Conservation (phyloP, 306 rosid genomes). For the Vicia villosa region DNA sequence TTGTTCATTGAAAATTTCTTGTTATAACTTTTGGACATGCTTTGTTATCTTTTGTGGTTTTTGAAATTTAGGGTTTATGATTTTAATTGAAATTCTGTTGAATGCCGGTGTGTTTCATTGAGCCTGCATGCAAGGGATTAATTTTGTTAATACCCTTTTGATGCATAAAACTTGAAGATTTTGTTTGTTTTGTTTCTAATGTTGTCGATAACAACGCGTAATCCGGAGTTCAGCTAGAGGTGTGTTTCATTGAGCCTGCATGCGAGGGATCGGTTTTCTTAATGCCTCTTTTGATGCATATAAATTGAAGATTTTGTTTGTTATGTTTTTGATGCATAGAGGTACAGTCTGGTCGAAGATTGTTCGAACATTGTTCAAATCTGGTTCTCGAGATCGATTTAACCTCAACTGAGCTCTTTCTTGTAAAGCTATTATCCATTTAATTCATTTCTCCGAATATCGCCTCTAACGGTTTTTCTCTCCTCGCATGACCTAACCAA, state of each 20-base stretch:
- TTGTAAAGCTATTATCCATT: no score
- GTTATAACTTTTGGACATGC: constrained; percentile 21
- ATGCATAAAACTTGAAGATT: neutral
- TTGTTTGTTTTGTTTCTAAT: no score
- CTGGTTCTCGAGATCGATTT: neutral
- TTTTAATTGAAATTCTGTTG: constrained; percentile 33
- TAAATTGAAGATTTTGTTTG: neutral
- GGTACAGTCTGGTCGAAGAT: neutral
- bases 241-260: constrained; percentile 41
- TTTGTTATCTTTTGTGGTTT: neutral
- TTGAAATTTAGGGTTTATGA: constrained; percentile 40
- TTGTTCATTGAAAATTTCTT: neutral
- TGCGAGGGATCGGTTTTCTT: constrained; percentile 44
- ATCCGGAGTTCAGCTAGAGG: no score
- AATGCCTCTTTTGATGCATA: neutral
- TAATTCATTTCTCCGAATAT: no score
- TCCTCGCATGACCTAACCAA: neutral
- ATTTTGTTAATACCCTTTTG: constrained; percentile 9
- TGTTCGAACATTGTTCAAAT: neutral
- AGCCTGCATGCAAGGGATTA: constrained; percentile 53
- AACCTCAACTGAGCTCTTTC: neutral
- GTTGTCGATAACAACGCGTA: no score
- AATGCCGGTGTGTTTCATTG: constrained; percentile 12
- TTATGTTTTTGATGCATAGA: neutral
- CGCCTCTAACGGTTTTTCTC: no score